phyloP scores from a whole-genome alignment of 306 rosid genomes.

The Glycyrrhiza uralensis region DNA sequence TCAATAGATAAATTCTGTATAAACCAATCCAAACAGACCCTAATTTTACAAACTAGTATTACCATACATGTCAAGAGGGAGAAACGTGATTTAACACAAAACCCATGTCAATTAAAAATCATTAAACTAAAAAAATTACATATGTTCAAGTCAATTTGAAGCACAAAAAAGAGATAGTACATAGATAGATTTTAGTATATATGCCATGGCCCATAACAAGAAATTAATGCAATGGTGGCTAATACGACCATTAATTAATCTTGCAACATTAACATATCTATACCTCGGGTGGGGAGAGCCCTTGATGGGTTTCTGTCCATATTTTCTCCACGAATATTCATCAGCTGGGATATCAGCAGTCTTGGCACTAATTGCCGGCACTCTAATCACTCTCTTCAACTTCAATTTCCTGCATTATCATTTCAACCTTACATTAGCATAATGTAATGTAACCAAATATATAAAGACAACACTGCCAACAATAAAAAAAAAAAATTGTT shows the following conservation, averaged over 20 bases:
- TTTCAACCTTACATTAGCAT: neutral
- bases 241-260: neutral
- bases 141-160: neutral
- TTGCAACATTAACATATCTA: neutral
- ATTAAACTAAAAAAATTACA: no score
- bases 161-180: no score
- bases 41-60: no score
- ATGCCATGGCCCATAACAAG: neutral
- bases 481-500: neutral
- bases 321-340: slow-evolving; percentile 82
- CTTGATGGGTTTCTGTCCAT: slow-evolving; percentile 92
- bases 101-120: no score
- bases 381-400: slow-evolving; percentile 57
- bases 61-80: no score
- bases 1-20: no score
- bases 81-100: no score
- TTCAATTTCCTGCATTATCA: slow-evolving; percentile 54
- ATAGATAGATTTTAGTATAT: neutral
- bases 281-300: slow-evolving; percentile 94
- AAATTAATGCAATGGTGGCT: neutral
- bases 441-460: neutral
- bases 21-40: no score
- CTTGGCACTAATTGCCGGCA: slow-evolving; percentile 67
- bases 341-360: slow-evolving; percentile 80
- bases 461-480: neutral